A percentile compares a stretch with the other conserved stretches of the same genome.
These are phyloP conservation scores for Rhynchospora pubera DNA, from an alignment of 176 grass and related monocot genomes.

Conservation along the genomic window DNA sequence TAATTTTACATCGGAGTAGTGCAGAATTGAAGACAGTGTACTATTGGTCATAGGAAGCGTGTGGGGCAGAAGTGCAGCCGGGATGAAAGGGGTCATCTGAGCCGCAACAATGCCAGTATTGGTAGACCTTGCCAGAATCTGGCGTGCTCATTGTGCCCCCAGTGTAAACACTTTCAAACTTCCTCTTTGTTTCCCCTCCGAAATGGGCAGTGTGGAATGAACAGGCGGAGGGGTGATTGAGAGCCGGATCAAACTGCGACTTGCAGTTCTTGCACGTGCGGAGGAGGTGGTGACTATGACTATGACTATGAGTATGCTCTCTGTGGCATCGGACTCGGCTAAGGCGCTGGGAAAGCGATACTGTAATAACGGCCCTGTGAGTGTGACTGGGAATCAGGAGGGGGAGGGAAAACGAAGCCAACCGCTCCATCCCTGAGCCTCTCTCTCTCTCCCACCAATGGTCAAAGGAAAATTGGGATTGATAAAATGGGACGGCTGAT, in stretches of 20 bases:
- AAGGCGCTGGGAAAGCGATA: too few relatives aligned
- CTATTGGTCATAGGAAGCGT: conserved; percentile 57
- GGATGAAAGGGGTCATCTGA: conserved; percentile 75
- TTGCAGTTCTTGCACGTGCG: conserved; percentile 91
- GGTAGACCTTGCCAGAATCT: conserved; percentile 68
- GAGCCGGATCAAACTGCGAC: conserved; percentile 56
- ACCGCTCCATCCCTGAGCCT: too few relatives aligned
- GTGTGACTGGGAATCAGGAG: too few relatives aligned
- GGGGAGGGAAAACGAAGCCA: too few relatives aligned
- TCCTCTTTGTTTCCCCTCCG: conserved; percentile 79
- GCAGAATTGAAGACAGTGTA: too few relatives aligned
- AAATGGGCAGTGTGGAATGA: conserved; percentile 62
- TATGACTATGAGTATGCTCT: too few relatives aligned
- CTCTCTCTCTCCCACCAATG: too few relatives aligned
- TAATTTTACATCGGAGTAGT: too few relatives aligned
- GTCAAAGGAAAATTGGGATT: too few relatives aligned
- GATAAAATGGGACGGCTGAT: too few relatives aligned
- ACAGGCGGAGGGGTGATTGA: conserved; percentile 48
- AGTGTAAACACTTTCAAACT: conserved; percentile 81
- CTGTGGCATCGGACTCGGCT: neutral
- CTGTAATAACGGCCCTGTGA: too few relatives aligned
- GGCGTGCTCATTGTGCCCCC: conserved; percentile 85
- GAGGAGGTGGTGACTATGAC: neutral
- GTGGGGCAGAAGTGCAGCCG: conserved; percentile 74
- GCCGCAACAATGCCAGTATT: conserved; percentile 97